phyloP scores from a whole-genome alignment of 495 filamentous ascomycete genomes.

The Parathielavia appendiculata region DNA sequence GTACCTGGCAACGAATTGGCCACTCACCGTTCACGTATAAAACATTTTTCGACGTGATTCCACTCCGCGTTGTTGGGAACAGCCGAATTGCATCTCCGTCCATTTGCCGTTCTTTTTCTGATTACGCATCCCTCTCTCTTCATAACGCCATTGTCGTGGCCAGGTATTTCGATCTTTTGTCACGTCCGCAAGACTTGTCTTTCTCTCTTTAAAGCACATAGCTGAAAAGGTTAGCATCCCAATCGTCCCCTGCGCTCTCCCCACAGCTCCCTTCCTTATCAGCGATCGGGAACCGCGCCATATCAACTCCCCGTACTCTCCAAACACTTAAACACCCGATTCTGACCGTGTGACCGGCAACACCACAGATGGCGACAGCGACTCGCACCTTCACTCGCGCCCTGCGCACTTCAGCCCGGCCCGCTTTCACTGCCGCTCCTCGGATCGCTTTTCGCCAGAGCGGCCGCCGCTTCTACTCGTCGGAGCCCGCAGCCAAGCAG shows the following conservation, averaged over 20 bases:
- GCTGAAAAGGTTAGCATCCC: conserved; percentile 29
- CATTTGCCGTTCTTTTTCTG: conserved; percentile 8
- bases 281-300: conserved; percentile 1
- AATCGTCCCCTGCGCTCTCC: conserved; percentile 32
- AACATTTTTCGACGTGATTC: conserved; percentile 19
- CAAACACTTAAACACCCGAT: conserved; percentile 2
- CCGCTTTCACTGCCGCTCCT: conserved; percentile 44
- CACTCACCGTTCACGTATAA: conserved; percentile 16
- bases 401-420: conserved; percentile 51
- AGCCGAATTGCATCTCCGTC: conserved; percentile 12
- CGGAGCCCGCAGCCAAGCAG: conserved; percentile 55
- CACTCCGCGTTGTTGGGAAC: conserved; percentile 12
- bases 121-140: conserved; percentile 14
- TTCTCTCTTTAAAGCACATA: conserved; percentile 5
- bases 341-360: conserved; percentile 3
- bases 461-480: conserved; percentile 71
- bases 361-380: conserved; percentile 43
- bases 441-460: conserved; percentile 59
- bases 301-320: conserved; percentile 18
- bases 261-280: not conserved
- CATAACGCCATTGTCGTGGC: conserved; percentile 12
- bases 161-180: conserved; percentile 16
- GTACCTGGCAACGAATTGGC: conserved; percentile 2
- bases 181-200: conserved; percentile 10
- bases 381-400: conserved; percentile 53